Evolutionary conservation across 2,329 filamentous ascomycete genomes (phyloP).

Genomic region (Alternaria gaisen): DNA sequence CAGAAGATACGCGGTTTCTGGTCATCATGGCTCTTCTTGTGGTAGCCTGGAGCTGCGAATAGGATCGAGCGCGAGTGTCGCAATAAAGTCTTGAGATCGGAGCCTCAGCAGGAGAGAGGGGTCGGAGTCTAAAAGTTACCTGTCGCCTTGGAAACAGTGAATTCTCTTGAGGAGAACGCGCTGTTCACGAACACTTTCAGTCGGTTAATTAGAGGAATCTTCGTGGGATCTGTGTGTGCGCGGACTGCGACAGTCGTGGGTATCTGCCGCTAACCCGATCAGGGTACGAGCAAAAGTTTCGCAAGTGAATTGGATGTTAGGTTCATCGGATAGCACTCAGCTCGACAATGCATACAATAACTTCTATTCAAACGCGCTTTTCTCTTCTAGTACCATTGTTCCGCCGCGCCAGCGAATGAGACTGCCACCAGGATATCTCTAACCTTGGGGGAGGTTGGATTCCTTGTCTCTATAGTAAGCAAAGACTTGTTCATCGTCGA

Average conservation of each 20-base stretch:
- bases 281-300: neutral
- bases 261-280: neutral
- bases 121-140: neutral
- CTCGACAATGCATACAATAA: neutral
- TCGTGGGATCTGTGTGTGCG: neutral
- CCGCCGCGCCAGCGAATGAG: neutral
- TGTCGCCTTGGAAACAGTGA: too few relatives aligned
- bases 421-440: neutral
- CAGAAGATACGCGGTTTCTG: neutral
- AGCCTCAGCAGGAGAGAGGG: neutral
- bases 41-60: neutral
- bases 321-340: neutral
- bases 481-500: too few relatives aligned
- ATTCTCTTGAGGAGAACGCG: neutral
- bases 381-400: neutral
- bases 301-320: neutral
- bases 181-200: too few relatives aligned
- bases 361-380: neutral
- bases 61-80: neutral
- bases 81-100: neutral
- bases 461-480: neutral
- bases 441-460: neutral
- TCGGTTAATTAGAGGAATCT: neutral
- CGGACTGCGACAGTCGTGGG: neutral
- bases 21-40: neutral